A percentile compares a stretch with the other conserved stretches of the same genome.
phyloP scores from a whole-genome alignment of 306 rosid genomes.

The Oemleria cerasiformis region DNA sequence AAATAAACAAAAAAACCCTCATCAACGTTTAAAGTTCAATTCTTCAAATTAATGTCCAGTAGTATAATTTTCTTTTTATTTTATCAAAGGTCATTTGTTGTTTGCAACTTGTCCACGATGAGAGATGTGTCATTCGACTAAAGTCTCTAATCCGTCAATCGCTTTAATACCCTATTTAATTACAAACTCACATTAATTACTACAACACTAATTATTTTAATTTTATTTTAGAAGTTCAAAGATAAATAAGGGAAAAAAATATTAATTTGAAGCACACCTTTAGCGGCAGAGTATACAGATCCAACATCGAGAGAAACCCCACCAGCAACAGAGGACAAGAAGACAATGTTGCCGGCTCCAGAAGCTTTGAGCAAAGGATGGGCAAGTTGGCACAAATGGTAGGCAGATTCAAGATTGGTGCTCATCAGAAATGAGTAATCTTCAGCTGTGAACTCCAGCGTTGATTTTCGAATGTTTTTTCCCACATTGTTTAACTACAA shows the following conservation, averaged over 20 bases:
- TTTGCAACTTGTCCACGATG: too few relatives aligned
- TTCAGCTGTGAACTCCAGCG: conserved; percentile 46
- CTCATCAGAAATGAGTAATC: conserved; percentile 31
- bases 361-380: conserved; percentile 52
- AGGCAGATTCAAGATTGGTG: conserved; percentile 41
- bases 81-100: too few relatives aligned
- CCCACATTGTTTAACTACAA: conserved; percentile 59
- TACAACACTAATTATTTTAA: too few relatives aligned
- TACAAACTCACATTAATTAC: too few relatives aligned
- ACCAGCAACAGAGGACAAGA: conserved; percentile 35
- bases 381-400: conserved; percentile 45
- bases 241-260: neutral
- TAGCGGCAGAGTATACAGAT: conserved; percentile 32
- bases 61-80: too few relatives aligned
- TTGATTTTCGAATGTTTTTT: conserved; percentile 50
- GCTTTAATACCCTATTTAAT: too few relatives aligned
- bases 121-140: too few relatives aligned
- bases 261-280: conserved; percentile 28
- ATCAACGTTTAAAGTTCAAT: too few relatives aligned
- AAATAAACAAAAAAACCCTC: neutral
- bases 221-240: conserved; percentile 28
- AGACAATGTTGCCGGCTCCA: conserved; percentile 32
- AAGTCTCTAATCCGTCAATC: too few relatives aligned
- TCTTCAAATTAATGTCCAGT: too few relatives aligned
- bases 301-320: conserved; percentile 1